Base-by-base conservation (phyloP, 2,329 filamentous ascomycete species). In the Calonectria montana region DNA sequence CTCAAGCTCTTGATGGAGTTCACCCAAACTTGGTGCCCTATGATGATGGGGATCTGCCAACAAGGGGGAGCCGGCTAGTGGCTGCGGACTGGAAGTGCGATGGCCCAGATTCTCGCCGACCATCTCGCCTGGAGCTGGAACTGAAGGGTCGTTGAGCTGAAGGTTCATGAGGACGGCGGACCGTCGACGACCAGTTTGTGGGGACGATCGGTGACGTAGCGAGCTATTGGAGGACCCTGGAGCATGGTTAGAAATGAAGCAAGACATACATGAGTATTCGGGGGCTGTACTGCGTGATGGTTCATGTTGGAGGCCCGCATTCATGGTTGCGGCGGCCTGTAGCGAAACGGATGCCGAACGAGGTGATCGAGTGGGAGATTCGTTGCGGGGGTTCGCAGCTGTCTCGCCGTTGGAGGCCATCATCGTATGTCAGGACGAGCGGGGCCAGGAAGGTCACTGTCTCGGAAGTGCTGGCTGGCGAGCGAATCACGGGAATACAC, bases 1-100 rank as follows among this genome's bases (percentile, higher is more conserved):
- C 82, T 95, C 93, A 2, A 95, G 87, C 82, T 95, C 92, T 80
- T 95, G 93, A 76, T 95, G 93, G 48, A 95, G 89, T 82, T 95
- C 93, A 21, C 93, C 93, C 73, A 95, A 82, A 80, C 93, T 95
- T 2, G 93, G 93, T 0, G 92, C 85, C 61, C 93, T 88, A 75
- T 91, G 89, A 78, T 94, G 92, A 76, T 91, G 88, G 18, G 91
- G 89, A 75, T 91, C 90, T 39, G 80, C 81, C 66, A 83, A 79
- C 63, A 86, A 81, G 9, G 89, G 87, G 12, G 88, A 89, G 68
- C 85, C 79, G 70, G 88, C 82, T 4, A 88, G 74, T n/a, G 84
- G 83, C 69, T 85, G 86, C 48, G 87, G 86, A 76, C 87, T 88
- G n/a, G 76, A 71, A 29, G 75, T 68, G 18, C 76, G 76, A 73